Evolutionary conservation across 2,329 filamentous ascomycete genomes (phyloP).

Genomic region (Claviceps arundinis): DNA sequence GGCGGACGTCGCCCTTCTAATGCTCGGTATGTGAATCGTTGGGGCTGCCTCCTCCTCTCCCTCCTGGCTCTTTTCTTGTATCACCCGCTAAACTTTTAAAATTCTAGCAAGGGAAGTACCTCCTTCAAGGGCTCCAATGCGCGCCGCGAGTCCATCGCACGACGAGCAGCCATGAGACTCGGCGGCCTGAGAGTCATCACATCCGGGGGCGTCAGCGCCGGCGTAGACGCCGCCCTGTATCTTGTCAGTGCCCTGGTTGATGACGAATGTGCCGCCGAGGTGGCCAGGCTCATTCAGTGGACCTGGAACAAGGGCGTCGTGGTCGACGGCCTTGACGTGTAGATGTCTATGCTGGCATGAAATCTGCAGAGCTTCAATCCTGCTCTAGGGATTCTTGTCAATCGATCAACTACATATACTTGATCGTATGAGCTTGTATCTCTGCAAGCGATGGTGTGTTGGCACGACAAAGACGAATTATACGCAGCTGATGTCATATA

Average conservation of each 20-base stretch:
- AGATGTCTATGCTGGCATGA: slow-evolving; percentile 14
- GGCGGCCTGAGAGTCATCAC: slow-evolving; percentile 63
- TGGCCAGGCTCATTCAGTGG: slow-evolving; percentile 65
- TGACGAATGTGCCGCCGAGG: slow-evolving; percentile 62
- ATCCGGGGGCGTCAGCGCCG: slow-evolving; percentile 62
- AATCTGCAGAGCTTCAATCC: slow-evolving; percentile 6
- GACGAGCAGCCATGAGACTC: slow-evolving; percentile 63
- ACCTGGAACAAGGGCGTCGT: slow-evolving; percentile 77
- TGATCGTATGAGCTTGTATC: background rate
- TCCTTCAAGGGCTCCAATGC: slow-evolving; percentile 63
- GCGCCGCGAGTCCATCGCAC: slow-evolving; percentile 67
- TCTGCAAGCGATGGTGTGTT: slow-evolving; percentile 1
- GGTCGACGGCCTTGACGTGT: slow-evolving; percentile 76
- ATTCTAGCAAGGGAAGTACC: slow-evolving; percentile 63
- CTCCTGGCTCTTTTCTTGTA: too few species aligned
- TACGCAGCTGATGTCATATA: background rate
- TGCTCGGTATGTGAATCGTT: slow-evolving; percentile 35
- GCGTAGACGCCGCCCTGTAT: slow-evolving; percentile 74
- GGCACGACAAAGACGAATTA: background rate
- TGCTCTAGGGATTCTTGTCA: background rate
- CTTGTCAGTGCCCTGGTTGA: slow-evolving; percentile 72
- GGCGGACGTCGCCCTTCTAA: slow-evolving; percentile 46
- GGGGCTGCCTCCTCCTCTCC: too few species aligned
- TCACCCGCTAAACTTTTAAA: too few species aligned
- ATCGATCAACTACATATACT: background rate